These are phyloP conservation scores for Magnolia kwangsiensis DNA, from an alignment of 164 flowering plant species.

Conservation along the genomic window DNA sequence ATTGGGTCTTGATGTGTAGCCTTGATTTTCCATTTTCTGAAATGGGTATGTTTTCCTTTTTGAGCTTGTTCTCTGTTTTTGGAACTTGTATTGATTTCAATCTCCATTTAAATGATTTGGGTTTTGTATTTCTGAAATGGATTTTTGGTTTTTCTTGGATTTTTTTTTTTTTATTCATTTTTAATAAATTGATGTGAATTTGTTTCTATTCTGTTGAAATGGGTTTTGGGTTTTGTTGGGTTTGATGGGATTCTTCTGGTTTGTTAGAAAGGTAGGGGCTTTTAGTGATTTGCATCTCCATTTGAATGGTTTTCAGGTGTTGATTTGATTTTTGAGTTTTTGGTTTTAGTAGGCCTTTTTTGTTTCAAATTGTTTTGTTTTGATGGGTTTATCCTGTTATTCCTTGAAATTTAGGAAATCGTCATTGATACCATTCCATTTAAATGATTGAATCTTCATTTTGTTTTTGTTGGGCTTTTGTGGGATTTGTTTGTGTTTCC, in stretches of 20 bases:
- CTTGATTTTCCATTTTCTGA: background rate
- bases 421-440: no score
- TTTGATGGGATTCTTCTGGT: background rate
- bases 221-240: no score
- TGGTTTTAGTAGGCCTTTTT: background rate
- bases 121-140: background rate
- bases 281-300: background rate
- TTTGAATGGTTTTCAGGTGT: background rate
- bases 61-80: background rate
- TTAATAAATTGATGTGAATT: no score
- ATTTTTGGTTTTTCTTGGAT: background rate
- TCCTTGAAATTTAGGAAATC: no score
- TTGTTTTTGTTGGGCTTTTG: no score
- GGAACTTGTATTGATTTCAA: background rate
- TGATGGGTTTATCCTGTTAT: no score
- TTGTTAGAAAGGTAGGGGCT: background rate
- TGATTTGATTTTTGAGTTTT: no score
- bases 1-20: slow-evolving; percentile 4
- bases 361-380: background rate
- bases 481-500: no score
- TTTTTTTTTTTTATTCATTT: no score
- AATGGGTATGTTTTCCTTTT: background rate
- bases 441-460: no score
- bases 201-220: no score
- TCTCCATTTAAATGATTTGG: slow-evolving; percentile 3